Base-by-base conservation (phyloP, 2,329 filamentous ascomycete genomes). In the Clathrospora elynae region DNA sequence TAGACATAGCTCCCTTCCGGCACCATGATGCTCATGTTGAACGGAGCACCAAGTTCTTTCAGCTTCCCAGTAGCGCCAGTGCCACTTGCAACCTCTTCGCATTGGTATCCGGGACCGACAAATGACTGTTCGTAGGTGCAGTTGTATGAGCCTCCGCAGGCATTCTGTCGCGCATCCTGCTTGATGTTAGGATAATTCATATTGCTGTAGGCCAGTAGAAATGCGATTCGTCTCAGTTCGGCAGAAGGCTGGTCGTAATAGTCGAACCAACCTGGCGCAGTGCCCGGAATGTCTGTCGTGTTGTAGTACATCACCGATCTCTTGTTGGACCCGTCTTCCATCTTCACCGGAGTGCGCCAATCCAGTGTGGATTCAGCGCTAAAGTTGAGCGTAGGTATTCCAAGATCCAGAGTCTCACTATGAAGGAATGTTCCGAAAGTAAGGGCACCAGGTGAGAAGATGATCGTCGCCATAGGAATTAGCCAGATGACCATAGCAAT, bases 381-480 rank as follows among this genome's bases (percentile, higher is more conserved):
- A 31, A 67, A 71, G 16, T 67, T 57, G 13, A 70, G 46, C 4
- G 51, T 61, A 2, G 61, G 59, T 2, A 67, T 57, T 3, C 6
- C 29, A 13, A 62, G 36, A 6, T 45, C 46, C 3, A 55, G 17
- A 11, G 45, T 57, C n/a, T 43, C 35, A 3, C 25, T 28, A 1
- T 63, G 55, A 3, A 57, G 40, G 13, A 46, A 66, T 17, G 35
- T 67, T 42, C 51, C 69, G 51, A 75, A 73, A 1, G 65, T 67
- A 10, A 70, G 49, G 2, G 67, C 61, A 17, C 64, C 64, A 8
- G 67, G 67, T 5, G 63, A 65, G 29, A 76, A 66, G 40, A 71
- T 66, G 17, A 71, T 66, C 3, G 66, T 68, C 4, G 67, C 67
- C 13, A 71, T 35, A 9, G 67, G 67, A 14, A 68, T 68, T 2